A percentile compares a stretch with the other conserved stretches of the same genome.
Conservation (phyloP, 2,329 filamentous ascomycete genomes). For the Fonsecaea erecta region DNA sequence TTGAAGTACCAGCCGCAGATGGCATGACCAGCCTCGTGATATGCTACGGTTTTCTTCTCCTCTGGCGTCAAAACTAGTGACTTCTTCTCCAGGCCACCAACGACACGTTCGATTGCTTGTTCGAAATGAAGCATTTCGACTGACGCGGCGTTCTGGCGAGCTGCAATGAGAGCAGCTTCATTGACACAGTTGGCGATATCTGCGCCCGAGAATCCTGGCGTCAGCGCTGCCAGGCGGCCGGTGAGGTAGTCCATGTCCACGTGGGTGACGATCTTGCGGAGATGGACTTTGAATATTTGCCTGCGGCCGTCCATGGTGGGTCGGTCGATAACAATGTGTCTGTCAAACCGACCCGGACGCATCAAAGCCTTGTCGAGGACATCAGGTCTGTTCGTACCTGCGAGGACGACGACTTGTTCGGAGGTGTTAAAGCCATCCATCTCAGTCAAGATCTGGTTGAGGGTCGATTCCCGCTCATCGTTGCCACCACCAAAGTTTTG, state of each 20-base stretch:
- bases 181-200: conserved; percentile 99
- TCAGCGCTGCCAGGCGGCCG: conserved; percentile 86
- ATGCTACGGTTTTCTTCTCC: conserved; percentile 95
- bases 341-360: conserved; percentile 94
- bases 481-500: conserved; percentile 86
- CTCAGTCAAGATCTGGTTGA: conserved; percentile 97
- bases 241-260: conserved; percentile 87
- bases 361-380: conserved; percentile 94
- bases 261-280: conserved; percentile 90
- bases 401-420: conserved; percentile 94
- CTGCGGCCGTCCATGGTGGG: conserved; percentile 96
- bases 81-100: conserved; percentile 96
- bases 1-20: conserved; percentile 98
- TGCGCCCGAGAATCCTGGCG: conserved; percentile 94
- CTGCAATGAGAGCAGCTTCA: conserved; percentile 93
- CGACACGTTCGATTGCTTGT: conserved; percentile 94
- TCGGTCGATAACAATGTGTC: conserved; percentile 92
- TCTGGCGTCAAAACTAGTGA: conserved; percentile 89
- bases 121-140: conserved; percentile 93
- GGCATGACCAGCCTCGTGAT: conserved; percentile 97
- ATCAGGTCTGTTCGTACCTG: conserved; percentile 94
- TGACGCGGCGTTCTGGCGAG: conserved; percentile 76
- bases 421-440: conserved; percentile 99
- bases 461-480: conserved; percentile 92
- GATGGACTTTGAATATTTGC: conserved; percentile 93